Evolutionary conservation across 192 early-diverging fungal species (phyloP), one percentile per base, ranked within the genome.

Genomic region (Backusella sp.): DNA sequence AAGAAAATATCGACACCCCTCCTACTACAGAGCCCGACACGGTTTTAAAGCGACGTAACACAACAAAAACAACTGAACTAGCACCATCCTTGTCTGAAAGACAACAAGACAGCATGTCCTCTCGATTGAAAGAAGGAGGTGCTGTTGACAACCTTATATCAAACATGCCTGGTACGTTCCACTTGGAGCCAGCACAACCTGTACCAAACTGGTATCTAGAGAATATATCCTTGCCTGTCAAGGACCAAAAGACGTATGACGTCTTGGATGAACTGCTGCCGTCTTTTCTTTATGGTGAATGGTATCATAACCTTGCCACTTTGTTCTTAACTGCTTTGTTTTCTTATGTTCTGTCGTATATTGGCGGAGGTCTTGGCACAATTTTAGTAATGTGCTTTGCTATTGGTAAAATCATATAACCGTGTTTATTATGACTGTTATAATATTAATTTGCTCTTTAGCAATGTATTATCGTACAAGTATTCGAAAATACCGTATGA

Each of bases 401-500:
- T 73, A 42, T 81, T 28, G 79, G 79, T 81, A 73, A 73, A 71
- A 66, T 70, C n/a, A 7, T 41, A 23, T 32, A 37, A 34, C 49
- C 32, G 28, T 44, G 11, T 42, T 52, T n/a, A 26, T 30, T 19
- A 12, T 34, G 3, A 28, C 21, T 37, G 46, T 37, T 28, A 17
- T 21, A 44, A 44, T 70, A 4, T 62, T 59, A 44, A 23, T 59
- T 14, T 17, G 5, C n/a, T 52, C 19, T 67, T 66, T 80, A 73
- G 88, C 75, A 9, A 87, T 86, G 62, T 90, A 87, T 80, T 90
- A 89, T 76, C 82, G 81, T 52, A 88, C 87, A 66, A 84, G 84
- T 44, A 82, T 88, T 44, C 81, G 75, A 5, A 85, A 88, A 28
- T 87, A 86, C 53, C 85, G 89, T 39, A 79, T 83, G 62, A 70